These are phyloP conservation scores for Blastomyces percursus DNA, from an alignment of 2,329 filamentous ascomycete species.

Conservation along the genomic window DNA sequence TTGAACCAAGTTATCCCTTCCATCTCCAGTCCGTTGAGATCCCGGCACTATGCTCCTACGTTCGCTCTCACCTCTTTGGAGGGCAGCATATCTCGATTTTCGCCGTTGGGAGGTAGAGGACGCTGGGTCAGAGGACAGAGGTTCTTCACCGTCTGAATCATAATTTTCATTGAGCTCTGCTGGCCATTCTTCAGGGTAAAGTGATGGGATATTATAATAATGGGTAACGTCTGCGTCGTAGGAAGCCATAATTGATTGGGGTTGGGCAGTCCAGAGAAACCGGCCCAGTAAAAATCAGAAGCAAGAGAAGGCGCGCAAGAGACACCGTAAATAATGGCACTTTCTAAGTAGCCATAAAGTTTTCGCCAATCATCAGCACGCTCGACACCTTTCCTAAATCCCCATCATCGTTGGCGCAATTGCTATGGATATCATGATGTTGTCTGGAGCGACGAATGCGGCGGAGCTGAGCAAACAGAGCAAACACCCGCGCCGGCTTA, in stretches of 20 bases:
- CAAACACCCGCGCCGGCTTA: not conserved
- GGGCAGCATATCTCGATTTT: slow-evolving; percentile 72
- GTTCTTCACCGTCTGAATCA: slow-evolving; percentile 45
- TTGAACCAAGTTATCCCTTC: slow-evolving; percentile 67
- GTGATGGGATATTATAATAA: slow-evolving; percentile 73
- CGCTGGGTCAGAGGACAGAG: slow-evolving; percentile 16
- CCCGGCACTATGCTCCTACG: slow-evolving; percentile 56
- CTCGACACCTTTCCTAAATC: not conserved
- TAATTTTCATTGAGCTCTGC: slow-evolving; percentile 64
- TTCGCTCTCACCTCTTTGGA: slow-evolving; percentile 64
- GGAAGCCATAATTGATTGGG: slow-evolving; percentile 50
- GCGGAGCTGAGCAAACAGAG: slow-evolving; percentile 1
- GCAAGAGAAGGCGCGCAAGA: not conserved
- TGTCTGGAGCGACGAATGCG: not conserved
- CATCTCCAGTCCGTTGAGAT: slow-evolving; percentile 56
- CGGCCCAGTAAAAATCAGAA: not conserved
- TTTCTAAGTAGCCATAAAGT: not conserved
- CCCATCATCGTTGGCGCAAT: not conserved
- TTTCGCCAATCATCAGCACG: not conserved
- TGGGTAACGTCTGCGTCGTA: slow-evolving; percentile 68
- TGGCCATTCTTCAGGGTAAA: slow-evolving; percentile 79
- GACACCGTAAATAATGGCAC: not conserved
- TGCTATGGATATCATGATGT: not conserved
- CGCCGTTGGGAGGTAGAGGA: slow-evolving; percentile 33
- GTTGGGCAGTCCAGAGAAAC: not conserved